These are phyloP conservation scores for Stachybotrys elegans DNA, from an alignment of 2,329 filamentous ascomycete genomes.

Conservation along the genomic window DNA sequence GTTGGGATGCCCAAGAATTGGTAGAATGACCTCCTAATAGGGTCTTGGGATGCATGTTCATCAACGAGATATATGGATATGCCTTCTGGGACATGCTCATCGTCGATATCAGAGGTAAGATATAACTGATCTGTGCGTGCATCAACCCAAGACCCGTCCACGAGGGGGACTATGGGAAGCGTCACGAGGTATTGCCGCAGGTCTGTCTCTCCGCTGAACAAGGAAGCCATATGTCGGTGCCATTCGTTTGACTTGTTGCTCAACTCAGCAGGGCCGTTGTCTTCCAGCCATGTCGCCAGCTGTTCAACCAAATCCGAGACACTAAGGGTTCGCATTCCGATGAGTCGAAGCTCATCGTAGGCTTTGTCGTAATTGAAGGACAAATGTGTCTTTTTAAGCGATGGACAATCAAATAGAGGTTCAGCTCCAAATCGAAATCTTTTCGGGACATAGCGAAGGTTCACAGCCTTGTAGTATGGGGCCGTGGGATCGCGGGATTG, in stretches of 20 bases:
- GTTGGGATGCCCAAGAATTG: constrained; percentile 1
- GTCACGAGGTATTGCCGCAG: background rate
- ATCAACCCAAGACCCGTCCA: constrained; percentile 5
- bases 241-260: background rate
- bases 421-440: constrained; percentile 2
- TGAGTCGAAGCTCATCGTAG: too few species aligned
- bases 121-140: background rate
- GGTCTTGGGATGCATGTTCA: background rate
- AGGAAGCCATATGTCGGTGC: background rate
- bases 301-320: too few species aligned
- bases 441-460: background rate
- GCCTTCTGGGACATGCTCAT: constrained; percentile 4
- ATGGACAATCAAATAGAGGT: background rate
- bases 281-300: too few species aligned
- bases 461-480: background rate
- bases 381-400: background rate
- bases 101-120: background rate
- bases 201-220: background rate
- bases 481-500: background rate
- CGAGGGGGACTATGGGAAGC: constrained; percentile 5
- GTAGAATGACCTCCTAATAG: constrained; percentile 2
- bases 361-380: constrained; percentile 1
- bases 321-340: too few species aligned
- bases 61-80: constrained; percentile 4
- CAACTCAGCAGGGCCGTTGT: background rate